Evolutionary conservation across 202 grass and related monocot genomes (phyloP), one percentile per base, ranked within the genome.

Genomic region (Schoenoplectus tabernaemontani): DNA sequence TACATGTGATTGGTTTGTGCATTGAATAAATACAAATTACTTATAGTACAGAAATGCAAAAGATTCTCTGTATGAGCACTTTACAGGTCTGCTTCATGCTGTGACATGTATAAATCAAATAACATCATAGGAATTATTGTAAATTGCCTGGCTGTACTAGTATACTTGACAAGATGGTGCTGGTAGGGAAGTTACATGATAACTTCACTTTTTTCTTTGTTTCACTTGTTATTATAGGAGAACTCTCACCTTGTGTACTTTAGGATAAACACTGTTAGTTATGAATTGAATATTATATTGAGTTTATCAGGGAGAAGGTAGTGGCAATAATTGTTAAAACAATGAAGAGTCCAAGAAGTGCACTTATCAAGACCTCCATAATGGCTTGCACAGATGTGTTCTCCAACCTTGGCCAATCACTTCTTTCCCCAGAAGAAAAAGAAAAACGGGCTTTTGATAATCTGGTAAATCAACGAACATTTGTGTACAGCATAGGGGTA

Each of bases 321-420:
- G 73, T 89, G 39, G 59, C 86, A 47, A 83, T 89, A 24, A 69
- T 96, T 3, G 89, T 88, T 64, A 99, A 91, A 85, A 84, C 90
- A 82, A 92, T 99, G 92, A 99, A 96, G 82, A 99, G 8, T 80
- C 96, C 96, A 36, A 93, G 96, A 20, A 99, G 96, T 83, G 90
- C 96, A 67, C 87, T 99, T 76, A 84, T 87, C 5, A 99, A 96
- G 85, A 96, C 96, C 58, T 89, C 92, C 57, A 84, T 99, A 48
- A 96, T 99, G 92, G 88, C 96, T 15, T 96, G 90, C 73, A 47
- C 86, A 0, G 92, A 96, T 84, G 84, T 99, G 15, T 99, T 99
- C 76, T 56, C 39, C 68, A 78, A 64, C 61, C 88, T 88, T 62
- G 87, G 87, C 47, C 76, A 85, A 60, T 56, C 79, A 32, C 69